Base-by-base conservation (phyloP, 2,329 filamentous ascomycete species). In the Colletotrichum gloeosporioides region DNA sequence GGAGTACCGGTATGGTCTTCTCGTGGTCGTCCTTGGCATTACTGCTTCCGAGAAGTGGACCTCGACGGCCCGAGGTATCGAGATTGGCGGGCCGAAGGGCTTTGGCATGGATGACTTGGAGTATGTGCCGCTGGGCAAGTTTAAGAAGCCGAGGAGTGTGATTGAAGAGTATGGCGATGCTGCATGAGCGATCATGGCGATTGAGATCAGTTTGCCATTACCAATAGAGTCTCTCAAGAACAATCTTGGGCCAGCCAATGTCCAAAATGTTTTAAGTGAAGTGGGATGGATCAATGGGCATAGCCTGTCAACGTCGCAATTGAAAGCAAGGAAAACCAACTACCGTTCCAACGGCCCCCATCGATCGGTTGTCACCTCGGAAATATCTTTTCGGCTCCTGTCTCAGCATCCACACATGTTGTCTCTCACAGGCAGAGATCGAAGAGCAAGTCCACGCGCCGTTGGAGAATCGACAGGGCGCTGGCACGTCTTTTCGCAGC, bases 1-100 rank as follows among this genome's bases (percentile, higher is more conserved):
- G 0, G 90, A 92, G 78, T 92, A 91, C 76, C 80, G 88, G 8
- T 90, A 90, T 73, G 89, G 89, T 4, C 79, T 90, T 39, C 81
- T 89, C 10, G 89, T 90, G 22, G 84, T 87, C 16, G 88, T 91
- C 1, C 79, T 90, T 22, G 88, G 87, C 4, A 86, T 89, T 62
- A 80, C 87, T 3, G 86, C 87, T 3, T 86, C 85, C 69, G 85
- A 88, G 61, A 84, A 84, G 59, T 88, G 87, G 86, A 88, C 87
- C 82, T 85, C 86, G 3, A 71, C 68, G 34, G 68, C 32, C 22
- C 32, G 72, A 29, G 68, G 72, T 53, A 65, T 91, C 12, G 83
- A 88, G 77, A 85, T 90, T 66, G 89, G 89, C 27, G 89, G 89
- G 0, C 89, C 88, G 0, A 83, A 87, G 59, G 85, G 84, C 0